Base-by-base conservation (phyloP, 495 filamentous ascomycete genomes). In the Xylona heveae region DNA sequence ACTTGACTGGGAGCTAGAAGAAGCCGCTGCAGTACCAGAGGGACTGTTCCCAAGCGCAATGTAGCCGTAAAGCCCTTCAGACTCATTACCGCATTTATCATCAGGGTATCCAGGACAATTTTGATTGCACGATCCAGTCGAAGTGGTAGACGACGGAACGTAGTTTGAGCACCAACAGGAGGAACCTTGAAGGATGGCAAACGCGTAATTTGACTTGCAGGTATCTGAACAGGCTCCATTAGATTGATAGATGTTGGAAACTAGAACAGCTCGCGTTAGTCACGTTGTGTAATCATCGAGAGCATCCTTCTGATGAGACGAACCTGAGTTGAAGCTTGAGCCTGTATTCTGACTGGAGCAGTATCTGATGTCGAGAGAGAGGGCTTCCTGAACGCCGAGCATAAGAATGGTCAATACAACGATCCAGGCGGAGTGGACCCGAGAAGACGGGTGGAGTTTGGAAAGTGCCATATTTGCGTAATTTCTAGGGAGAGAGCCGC, bases 131-230 rank as follows among this genome's bases (percentile, higher is more conserved):
- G 64, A 48, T 1, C 23, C 49, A 15, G 43, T 49, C 41, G 38
- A 49, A 3, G 49, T 48, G 16, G 56, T 53, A 12, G 55, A 42
- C 9, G 43, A 55, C 0, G 78, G 78, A 8, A 54, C 57, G 39
- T 72, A 72, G 40, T 84, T 67, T 2, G 74, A 73, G 48, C 78
- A 84, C 78, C 78, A 84, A 52, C 78, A 84, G 20, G 51, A 48
- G 14, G 66, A 53, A 13, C 53, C 59, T 41, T 74, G 71, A 12
- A 82, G 40, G 20, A 84, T 47, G 10, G 62, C 78, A 44, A 78
- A 74, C 6, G 76, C 77, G 46, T 68, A 80, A 18, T 55, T 39
- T 10, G 40, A 47, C 10, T 42, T 37, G 46, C 78, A 83, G 25
- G 54, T 54, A 3, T 50, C 40, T 27, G 45, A 33, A 41, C 78